Evolutionary conservation across 176 grass and related monocot genomes (phyloP).

Genomic region (Phyllostachys edulis): DNA sequence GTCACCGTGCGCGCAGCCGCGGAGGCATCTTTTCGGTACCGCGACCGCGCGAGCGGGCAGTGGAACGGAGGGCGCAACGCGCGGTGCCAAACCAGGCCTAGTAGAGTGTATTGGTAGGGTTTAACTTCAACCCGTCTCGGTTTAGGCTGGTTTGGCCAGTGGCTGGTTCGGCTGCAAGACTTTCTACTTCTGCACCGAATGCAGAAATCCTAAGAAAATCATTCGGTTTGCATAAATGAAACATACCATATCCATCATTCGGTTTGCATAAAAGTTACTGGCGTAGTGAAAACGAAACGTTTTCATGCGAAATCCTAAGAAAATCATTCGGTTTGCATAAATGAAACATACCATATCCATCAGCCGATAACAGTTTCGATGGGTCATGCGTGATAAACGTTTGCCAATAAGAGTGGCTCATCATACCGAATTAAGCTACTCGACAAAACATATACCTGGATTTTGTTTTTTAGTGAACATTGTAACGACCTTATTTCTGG

Average conservation of each 20-base stretch:
- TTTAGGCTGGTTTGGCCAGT: too few relatives aligned
- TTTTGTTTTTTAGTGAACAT: not conserved
- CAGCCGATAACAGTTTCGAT: not conserved
- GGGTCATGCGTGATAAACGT: not conserved
- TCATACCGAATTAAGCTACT: not conserved
- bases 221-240: too few relatives aligned
- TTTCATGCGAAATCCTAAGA: not conserved
- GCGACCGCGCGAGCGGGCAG: not conserved
- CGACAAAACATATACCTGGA: not conserved
- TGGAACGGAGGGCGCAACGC: not conserved
- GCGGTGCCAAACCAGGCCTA: too few relatives aligned
- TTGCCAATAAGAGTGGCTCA: not conserved
- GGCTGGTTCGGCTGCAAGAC: too few relatives aligned
- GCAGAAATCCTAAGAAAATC: too few relatives aligned
- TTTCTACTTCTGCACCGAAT: too few relatives aligned
- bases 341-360: not conserved
- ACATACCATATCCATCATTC: too few relatives aligned
- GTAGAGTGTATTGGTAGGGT: too few relatives aligned
- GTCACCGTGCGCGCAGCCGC: not conserved
- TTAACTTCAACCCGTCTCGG: too few relatives aligned
- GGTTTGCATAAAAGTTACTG: too few relatives aligned
- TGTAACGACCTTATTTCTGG: too few relatives aligned
- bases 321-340: not conserved
- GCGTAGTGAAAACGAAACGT: not conserved
- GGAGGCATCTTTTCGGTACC: not conserved